These are phyloP conservation scores for Cairneyella variabilis DNA, from an alignment of 495 filamentous ascomycete genomes.

Conservation along the genomic window DNA sequence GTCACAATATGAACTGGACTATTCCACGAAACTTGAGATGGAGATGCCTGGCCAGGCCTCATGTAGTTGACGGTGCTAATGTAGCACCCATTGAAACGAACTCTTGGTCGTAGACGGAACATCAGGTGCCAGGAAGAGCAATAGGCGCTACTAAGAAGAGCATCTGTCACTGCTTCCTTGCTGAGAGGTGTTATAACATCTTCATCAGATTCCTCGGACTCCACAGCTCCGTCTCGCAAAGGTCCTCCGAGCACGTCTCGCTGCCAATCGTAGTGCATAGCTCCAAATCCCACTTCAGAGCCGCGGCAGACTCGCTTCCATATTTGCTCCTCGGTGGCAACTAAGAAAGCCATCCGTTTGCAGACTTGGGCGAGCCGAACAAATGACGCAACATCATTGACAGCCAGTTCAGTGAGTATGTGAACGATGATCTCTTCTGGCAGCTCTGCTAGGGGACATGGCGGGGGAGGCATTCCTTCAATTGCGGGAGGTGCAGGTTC, in stretches of 20 bases:
- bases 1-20: slow-evolving; percentile 93
- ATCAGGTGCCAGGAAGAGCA: slow-evolving; percentile 55
- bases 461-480: slow-evolving; percentile 63
- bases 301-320: slow-evolving; percentile 78
- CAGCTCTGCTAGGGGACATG: slow-evolving; percentile 72
- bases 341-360: slow-evolving; percentile 80
- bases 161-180: slow-evolving; percentile 26
- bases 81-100: slow-evolving; percentile 93
- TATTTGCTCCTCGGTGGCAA: slow-evolving; percentile 79
- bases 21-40: slow-evolving; percentile 61
- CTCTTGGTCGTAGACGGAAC: slow-evolving; percentile 76
- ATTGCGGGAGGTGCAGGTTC: slow-evolving; percentile 45
- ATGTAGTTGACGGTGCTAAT: slow-evolving; percentile 96
- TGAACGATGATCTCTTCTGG: slow-evolving; percentile 81
- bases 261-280: slow-evolving; percentile 80
- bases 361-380: slow-evolving; percentile 78
- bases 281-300: slow-evolving; percentile 67
- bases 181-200: slow-evolving; percentile 14
- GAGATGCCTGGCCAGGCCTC: slow-evolving; percentile 63
- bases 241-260: slow-evolving; percentile 56
- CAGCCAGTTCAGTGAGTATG: slow-evolving; percentile 64
- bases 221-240: slow-evolving; percentile 32
- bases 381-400: slow-evolving; percentile 75
- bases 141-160: slow-evolving; percentile 41
- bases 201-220: slow-evolving; percentile 19